These are phyloP conservation scores for Xylariales sp. DNA, from an alignment of 2,329 filamentous ascomycete species.

Conservation along the genomic window DNA sequence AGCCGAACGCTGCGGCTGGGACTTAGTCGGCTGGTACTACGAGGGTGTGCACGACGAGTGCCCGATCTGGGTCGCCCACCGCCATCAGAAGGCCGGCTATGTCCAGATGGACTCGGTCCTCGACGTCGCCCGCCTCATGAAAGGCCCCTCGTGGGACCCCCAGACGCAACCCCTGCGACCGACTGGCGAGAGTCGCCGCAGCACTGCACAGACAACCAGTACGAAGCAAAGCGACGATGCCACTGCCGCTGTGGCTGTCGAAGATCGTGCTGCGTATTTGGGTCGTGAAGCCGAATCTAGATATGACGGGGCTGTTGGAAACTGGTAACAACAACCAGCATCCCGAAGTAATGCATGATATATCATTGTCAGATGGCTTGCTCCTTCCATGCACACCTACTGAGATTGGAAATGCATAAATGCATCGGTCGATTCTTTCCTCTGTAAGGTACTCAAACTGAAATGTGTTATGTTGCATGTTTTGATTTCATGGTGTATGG, in stretches of 20 bases:
- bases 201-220: too few relatives aligned
- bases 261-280: neutral
- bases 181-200: neutral
- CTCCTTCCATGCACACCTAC: too few relatives aligned
- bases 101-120: constrained; percentile 3
- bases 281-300: neutral
- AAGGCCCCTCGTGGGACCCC: neutral
- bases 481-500: too few relatives aligned
- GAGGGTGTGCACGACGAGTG: neutral
- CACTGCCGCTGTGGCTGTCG: neutral
- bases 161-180: neutral
- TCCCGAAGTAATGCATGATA: neutral
- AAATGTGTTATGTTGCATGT: too few relatives aligned
- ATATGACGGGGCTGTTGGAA: neutral
- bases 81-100: neutral
- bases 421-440: too few relatives aligned
- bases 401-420: too few relatives aligned
- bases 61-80: neutral
- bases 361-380: neutral
- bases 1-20: constrained; percentile 1
- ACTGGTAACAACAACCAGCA: neutral
- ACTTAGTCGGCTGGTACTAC: constrained; percentile 4
- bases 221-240: neutral
- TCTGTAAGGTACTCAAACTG: too few relatives aligned
- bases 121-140: neutral